Evolutionary conservation across 768 basidiomycete species (phyloP).

Genomic region (Amanita brunnescens): DNA sequence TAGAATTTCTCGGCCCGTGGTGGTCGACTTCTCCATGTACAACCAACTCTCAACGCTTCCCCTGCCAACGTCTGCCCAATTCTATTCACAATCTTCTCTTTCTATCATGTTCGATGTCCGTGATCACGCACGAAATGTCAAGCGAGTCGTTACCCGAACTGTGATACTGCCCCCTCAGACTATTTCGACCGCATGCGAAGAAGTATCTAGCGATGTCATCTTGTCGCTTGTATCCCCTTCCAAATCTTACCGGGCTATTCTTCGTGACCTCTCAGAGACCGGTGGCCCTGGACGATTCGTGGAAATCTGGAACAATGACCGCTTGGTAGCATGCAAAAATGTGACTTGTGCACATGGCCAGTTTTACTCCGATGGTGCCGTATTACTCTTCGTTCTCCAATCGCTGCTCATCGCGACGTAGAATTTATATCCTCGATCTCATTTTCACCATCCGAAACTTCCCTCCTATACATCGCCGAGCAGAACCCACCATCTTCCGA

Average conservation of each 20-base stretch:
- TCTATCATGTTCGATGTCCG: constrained; percentile 37
- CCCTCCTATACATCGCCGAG: constrained; percentile 56
- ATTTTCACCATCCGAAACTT: constrained; percentile 45
- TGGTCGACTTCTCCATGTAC: too few relatives aligned
- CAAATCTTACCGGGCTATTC: constrained; percentile 30
- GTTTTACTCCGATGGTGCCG: not conserved
- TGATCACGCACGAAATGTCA: constrained; percentile 44
- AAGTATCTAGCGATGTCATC: constrained; percentile 30
- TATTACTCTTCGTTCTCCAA: not conserved
- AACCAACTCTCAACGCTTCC: constrained; percentile 32
- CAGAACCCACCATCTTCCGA: constrained; percentile 25
- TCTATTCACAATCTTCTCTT: constrained; percentile 24
- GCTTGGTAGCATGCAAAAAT: not conserved
- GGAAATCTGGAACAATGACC: not conserved
- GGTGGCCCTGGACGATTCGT: constrained; percentile 39
- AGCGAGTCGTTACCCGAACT: constrained; percentile 33
- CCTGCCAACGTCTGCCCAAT: constrained; percentile 26
- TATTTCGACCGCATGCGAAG: constrained; percentile 21
- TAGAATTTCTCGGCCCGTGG: too few relatives aligned
- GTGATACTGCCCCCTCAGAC: constrained; percentile 14
- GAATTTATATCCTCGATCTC: constrained; percentile 43
- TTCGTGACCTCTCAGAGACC: constrained; percentile 28
- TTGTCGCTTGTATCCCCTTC: constrained; percentile 28
- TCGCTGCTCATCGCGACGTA: constrained; percentile 14
- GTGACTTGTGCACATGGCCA: not conserved